Conservation (phyloP, 768 basidiomycete species). For the Phanerodontia chrysosporium region DNA sequence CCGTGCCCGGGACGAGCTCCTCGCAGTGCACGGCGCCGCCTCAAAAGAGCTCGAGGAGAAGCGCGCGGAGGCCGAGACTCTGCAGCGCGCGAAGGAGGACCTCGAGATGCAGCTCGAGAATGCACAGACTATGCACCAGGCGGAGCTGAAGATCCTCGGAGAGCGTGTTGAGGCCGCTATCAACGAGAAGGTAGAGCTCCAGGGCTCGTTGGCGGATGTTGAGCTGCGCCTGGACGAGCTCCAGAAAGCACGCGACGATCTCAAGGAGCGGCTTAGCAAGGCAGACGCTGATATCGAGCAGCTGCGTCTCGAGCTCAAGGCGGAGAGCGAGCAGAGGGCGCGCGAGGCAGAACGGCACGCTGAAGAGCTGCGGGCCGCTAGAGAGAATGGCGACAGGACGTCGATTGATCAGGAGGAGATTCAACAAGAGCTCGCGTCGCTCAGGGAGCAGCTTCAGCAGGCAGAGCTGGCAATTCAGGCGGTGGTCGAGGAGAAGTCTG, state of each 20-base stretch:
- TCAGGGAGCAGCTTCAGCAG: slow-evolving; percentile 39
- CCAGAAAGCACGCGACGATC: slow-evolving; percentile 14
- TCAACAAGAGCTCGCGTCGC: slow-evolving; percentile 20
- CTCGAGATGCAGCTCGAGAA: slow-evolving; percentile 12
- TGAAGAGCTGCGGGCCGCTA: slow-evolving; percentile 19
- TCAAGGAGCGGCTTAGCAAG: slow-evolving; percentile 3
- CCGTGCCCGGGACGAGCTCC: slow-evolving; percentile 22
- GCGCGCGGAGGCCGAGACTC: neutral
- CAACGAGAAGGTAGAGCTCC: neutral
- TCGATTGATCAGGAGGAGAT: slow-evolving; percentile 13
- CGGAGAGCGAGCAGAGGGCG: slow-evolving; percentile 2
- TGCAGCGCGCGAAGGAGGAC: slow-evolving; percentile 5
- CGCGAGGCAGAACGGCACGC: slow-evolving; percentile 21
- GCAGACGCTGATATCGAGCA: slow-evolving; percentile 6
- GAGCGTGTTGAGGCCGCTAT: neutral
- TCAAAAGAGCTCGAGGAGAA: slow-evolving; percentile 8
- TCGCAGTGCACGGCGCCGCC: slow-evolving; percentile 26
- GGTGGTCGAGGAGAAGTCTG: slow-evolving; percentile 46
- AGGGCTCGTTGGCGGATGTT: slow-evolving; percentile 7
- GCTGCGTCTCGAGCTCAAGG: slow-evolving; percentile 7
- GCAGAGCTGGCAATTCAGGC: slow-evolving; percentile 31
- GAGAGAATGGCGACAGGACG: slow-evolving; percentile 15
- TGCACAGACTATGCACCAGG: neutral
- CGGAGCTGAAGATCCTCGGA: slow-evolving; percentile 3
- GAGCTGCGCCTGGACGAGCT: slow-evolving; percentile 11